phyloP scores from a whole-genome alignment of 192 early-diverging fungal genomes.

The Entomortierella beljakovae region DNA sequence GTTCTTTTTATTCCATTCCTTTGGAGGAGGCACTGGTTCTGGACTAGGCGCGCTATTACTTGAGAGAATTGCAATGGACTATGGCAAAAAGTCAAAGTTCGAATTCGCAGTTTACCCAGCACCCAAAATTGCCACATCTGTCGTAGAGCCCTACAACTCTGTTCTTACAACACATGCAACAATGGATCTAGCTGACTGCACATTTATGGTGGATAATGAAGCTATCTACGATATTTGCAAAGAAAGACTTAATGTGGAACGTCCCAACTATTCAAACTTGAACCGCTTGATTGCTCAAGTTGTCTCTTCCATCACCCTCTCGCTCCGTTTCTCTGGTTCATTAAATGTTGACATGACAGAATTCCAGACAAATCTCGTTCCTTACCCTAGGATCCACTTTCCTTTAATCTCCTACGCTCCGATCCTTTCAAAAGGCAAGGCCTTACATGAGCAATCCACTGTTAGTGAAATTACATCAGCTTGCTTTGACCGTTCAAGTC shows the following conservation, averaged over 20 bases:
- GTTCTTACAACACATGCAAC: slow-evolving; percentile 99
- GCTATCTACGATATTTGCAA: slow-evolving; percentile 99
- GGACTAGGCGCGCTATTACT: slow-evolving; percentile 98
- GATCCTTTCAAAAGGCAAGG: slow-evolving; percentile 94
- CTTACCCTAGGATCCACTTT: slow-evolving; percentile 99
- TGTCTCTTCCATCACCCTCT: slow-evolving; percentile 99
- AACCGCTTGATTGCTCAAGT: slow-evolving; percentile 99
- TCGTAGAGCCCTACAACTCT: slow-evolving; percentile 99
- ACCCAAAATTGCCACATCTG: slow-evolving; percentile 95
- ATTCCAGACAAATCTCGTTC: slow-evolving; percentile 99
- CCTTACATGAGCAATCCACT: slow-evolving; percentile 95
- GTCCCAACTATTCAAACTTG: slow-evolving; percentile 97
- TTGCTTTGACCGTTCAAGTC: slow-evolving; percentile 97
- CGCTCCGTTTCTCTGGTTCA: slow-evolving; percentile 98
- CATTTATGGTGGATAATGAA: slow-evolving; percentile 99
- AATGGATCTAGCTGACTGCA: slow-evolving; percentile 97
- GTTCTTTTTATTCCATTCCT: slow-evolving; percentile 99
- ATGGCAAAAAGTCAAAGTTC: slow-evolving; percentile 99
- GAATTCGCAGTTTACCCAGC: slow-evolving; percentile 99
- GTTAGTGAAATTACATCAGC: slow-evolving; percentile 96
- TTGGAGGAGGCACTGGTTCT: slow-evolving; percentile 99
- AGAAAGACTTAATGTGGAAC: slow-evolving; percentile 95
- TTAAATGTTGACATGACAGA: slow-evolving; percentile 99
- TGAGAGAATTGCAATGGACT: slow-evolving; percentile 99
- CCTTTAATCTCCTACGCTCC: slow-evolving; percentile 98